Conservation (phyloP, 139 green algal genomes). For the Tetraselmis chui region DNA sequence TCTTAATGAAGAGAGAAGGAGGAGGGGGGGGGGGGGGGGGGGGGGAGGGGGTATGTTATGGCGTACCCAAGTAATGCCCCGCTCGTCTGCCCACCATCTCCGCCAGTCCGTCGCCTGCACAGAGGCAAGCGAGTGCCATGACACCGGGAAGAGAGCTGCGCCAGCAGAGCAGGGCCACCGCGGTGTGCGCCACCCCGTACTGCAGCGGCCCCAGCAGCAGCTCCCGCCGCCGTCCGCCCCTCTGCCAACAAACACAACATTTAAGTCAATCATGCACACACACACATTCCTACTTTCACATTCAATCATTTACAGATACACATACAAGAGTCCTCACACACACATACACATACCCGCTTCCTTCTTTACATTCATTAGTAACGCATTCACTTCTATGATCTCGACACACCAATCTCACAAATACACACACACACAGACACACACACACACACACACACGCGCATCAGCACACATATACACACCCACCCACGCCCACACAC, state of each 20-base stretch:
- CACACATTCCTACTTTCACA: neutral
- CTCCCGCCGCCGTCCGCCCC: conserved; percentile 18
- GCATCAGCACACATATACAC: too few species aligned
- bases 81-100: conserved; percentile 27
- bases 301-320: neutral
- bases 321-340: neutral
- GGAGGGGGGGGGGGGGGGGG: too few species aligned
- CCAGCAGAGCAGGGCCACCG: conserved; percentile 16
- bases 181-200: conserved; percentile 26
- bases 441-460: too few species aligned
- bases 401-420: neutral
- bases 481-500: too few species aligned
- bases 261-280: neutral
- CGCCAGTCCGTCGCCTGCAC: conserved; percentile 35
- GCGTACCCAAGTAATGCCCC: conserved; percentile 10
- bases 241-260: conserved; percentile 12
- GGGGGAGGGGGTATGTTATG: neutral
- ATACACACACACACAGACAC: too few species aligned
- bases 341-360: neutral
- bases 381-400: neutral
- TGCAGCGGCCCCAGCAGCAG: conserved; percentile 32
- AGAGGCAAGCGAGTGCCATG: conserved; percentile 26
- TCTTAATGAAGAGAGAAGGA: neutral
- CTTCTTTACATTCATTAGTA: neutral
- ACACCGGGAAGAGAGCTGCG: conserved; percentile 12